Evolutionary conservation across 78 protist genomes (phyloP).

Genomic region (Pirum gemmata): DNA sequence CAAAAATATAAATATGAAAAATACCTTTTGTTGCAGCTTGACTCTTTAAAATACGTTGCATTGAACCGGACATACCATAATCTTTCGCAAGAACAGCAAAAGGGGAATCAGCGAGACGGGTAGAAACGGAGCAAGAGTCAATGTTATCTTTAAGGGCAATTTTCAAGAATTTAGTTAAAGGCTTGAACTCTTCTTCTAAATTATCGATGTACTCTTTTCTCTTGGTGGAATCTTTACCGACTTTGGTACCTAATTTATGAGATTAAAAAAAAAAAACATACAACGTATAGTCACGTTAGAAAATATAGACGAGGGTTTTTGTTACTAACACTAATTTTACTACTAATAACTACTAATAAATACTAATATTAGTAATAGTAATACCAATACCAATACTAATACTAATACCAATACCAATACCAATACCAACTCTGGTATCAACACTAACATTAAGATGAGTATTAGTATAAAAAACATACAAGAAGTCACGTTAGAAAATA

Average conservation of each 20-base stretch:
- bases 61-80: conserved; percentile 85
- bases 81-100: conserved; percentile 64
- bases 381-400: too few species aligned
- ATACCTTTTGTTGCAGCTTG: conserved; percentile 65
- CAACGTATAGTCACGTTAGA: background rate
- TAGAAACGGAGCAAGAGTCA: conserved; percentile 66
- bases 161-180: conserved; percentile 66
- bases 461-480: too few species aligned
- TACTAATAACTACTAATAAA: too few species aligned
- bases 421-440: too few species aligned
- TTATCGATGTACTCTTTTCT: conserved; percentile 51
- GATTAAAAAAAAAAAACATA: too few species aligned
- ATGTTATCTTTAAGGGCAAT: conserved; percentile 57
- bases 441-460: too few species aligned
- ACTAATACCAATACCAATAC: too few species aligned
- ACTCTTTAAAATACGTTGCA: conserved; percentile 83
- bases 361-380: too few species aligned
- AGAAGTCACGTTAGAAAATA: too few species aligned
- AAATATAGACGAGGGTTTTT: background rate
- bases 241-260: too few species aligned
- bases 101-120: conserved; percentile 75
- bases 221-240: conserved; percentile 30
- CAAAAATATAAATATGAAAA: too few species aligned
- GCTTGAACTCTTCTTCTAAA: conserved; percentile 58
- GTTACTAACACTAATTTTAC: too few species aligned